phyloP scores from a whole-genome alignment of 352 stramenopile species.

The Globisporangium spiculum region DNA sequence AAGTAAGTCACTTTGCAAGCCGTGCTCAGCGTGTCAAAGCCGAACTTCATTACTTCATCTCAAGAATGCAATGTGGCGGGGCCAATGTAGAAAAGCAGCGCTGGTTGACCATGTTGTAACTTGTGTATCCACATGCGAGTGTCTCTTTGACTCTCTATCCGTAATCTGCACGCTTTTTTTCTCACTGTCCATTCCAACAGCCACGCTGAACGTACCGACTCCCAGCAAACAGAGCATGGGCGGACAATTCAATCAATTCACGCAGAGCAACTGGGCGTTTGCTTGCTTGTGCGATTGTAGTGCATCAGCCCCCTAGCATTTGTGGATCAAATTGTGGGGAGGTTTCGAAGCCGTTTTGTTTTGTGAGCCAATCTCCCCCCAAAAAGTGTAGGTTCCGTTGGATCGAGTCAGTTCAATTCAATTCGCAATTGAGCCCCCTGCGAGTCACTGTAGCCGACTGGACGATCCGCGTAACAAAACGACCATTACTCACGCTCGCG shows the following conservation, averaged over 20 bases:
- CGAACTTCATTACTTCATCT: neutral
- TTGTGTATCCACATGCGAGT: neutral
- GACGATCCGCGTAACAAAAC: conserved; percentile 1
- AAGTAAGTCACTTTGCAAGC: neutral
- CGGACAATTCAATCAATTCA: neutral
- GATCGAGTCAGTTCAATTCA: neutral
- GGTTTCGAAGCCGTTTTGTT: neutral
- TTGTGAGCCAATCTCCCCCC: neutral
- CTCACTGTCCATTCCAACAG: neutral
- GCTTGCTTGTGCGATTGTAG: neutral
- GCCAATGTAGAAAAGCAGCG: neutral
- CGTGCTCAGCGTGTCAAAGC: neutral
- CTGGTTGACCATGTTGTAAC: neutral
- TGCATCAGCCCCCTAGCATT: neutral
- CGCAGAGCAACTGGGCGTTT: neutral
- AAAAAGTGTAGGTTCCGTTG: conserved; percentile 2
- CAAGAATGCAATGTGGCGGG: neutral
- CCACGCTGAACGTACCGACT: neutral
- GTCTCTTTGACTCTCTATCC: conserved; percentile 1
- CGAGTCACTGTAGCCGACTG: neutral
- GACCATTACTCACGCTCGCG: neutral
- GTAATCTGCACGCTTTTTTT: neutral
- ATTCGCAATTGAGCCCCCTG: neutral
- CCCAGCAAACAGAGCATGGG: neutral
- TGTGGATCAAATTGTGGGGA: neutral